phyloP scores from a whole-genome alignment of 345 rosid genomes.

The Microcos paniculata region DNA sequence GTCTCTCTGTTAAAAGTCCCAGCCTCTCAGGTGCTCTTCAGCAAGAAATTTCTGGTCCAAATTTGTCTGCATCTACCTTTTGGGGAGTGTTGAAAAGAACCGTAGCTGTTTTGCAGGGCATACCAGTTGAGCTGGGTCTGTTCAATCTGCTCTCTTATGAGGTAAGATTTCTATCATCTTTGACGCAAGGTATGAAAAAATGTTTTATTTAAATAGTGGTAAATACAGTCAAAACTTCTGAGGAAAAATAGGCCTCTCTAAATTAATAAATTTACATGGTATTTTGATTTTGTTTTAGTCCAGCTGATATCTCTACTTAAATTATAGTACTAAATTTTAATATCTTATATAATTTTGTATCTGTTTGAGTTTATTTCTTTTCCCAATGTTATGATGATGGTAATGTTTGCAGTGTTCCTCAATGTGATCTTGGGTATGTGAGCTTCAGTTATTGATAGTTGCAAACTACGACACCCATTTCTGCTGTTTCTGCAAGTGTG shows the following conservation, averaged over 20 bases:
- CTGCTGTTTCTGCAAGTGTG: constrained; percentile 7
- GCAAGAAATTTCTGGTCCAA: constrained; percentile 21
- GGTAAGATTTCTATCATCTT: constrained; percentile 4
- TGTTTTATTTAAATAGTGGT: background rate
- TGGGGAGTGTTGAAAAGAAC: background rate
- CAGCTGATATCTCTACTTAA: background rate
- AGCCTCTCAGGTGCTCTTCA: constrained; percentile 16
- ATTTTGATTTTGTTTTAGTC: background rate
- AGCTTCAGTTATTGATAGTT: constrained; percentile 1
- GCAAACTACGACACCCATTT: background rate
- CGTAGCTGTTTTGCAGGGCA: background rate
- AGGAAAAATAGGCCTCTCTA: background rate
- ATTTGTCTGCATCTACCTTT: constrained; percentile 9
- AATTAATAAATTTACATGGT: background rate
- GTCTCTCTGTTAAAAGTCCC: constrained; percentile 9
- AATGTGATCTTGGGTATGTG: constrained; percentile 4
- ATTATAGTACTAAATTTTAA: background rate
- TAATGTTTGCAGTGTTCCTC: constrained; percentile 27
- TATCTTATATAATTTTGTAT: background rate
- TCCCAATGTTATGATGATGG: background rate
- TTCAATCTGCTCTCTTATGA: background rate
- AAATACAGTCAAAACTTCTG: background rate
- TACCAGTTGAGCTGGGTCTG: background rate
- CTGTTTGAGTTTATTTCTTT: constrained; percentile 1
- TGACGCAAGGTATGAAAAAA: background rate